Base-by-base conservation (phyloP, 352 stramenopile genomes). In the Phytopythium vexans region DNA sequence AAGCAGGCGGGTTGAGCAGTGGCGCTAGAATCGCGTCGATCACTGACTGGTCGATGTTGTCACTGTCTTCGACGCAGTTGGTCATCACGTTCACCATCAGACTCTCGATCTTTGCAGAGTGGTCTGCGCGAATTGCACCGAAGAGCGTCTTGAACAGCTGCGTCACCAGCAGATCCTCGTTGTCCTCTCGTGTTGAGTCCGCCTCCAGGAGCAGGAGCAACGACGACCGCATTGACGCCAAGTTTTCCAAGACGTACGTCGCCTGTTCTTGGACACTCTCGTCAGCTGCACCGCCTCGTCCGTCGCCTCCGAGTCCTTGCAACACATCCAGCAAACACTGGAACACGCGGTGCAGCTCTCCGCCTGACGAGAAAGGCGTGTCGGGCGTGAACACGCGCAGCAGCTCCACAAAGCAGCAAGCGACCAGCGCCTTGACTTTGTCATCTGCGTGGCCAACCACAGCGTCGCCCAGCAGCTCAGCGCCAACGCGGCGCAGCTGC, bases 11-110 rank as follows among this genome's bases (percentile, higher is more conserved):
- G 36, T 68, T 49, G n/a, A 92, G 49, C 8, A 94, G 50, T 10
- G 80, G 77, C 1, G 54, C 58, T 35, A 94, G 60, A 48, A 92
- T 80, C 31, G 62, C 69, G 43, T 94, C 83, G 33, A 94, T 49
- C 11, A 95, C 58, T n/a, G 69, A 55, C 41, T 83, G 68, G 0
- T 92, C 80, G 36, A 95, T 59, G 3, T 53, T 49, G 12, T 89
- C 78, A 41, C 59, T 77, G 32, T 92, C 80, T 68, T 95, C 82
- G 40, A 95, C 65, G 35, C 82, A 93, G 7, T 71, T 50, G 0
- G 74, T 58, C 74, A 94, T 84, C 34, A 94, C 79, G 16, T 58
- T 74, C 37, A 94, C 58, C 80, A 92, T 94, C 38, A 88, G 58
- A 12, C 70, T 77, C 48, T 92, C 75, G n/a, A 90, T 74, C 58